These are phyloP conservation scores for Solanum ahanhuiri DNA, from an alignment of 257 asterid species.

Conservation along the genomic window DNA sequence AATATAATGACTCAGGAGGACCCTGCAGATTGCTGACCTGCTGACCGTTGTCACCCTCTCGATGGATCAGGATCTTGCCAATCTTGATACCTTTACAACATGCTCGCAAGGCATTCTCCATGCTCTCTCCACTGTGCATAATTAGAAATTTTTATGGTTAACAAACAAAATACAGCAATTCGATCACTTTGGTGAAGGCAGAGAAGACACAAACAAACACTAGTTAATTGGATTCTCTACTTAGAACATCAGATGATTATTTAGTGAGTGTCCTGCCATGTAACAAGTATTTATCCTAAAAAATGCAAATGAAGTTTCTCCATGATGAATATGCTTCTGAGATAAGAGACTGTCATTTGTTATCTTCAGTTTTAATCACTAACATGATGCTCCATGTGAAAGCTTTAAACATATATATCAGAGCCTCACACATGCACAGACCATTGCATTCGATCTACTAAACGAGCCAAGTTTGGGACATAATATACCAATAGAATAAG, in stretches of 20 bases:
- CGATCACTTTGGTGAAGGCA: background rate
- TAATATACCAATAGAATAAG: background rate
- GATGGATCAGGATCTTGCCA: constrained; percentile 91
- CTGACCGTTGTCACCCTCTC: constrained; percentile 96
- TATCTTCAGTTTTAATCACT: background rate
- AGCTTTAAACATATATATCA: background rate
- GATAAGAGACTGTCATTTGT: background rate
- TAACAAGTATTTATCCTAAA: background rate
- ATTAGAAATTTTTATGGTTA: background rate
- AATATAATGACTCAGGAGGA: background rate
- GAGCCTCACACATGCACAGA: background rate
- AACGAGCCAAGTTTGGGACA: background rate
- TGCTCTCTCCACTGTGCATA: constrained; percentile 70
- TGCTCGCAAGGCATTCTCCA: constrained; percentile 94
- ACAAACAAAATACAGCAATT: background rate
- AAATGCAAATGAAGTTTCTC: background rate
- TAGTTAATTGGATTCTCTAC: background rate
- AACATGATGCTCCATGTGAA: background rate
- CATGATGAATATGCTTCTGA: background rate
- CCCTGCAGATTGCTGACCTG: constrained; percentile 33
- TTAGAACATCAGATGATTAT: background rate
- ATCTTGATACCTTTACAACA: constrained; percentile 98
- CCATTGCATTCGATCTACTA: background rate
- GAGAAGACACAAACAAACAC: background rate
- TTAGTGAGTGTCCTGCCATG: background rate